These are phyloP conservation scores for Penicillium macrosclerotiorum DNA, from an alignment of 495 filamentous ascomycete species.

Conservation along the genomic window DNA sequence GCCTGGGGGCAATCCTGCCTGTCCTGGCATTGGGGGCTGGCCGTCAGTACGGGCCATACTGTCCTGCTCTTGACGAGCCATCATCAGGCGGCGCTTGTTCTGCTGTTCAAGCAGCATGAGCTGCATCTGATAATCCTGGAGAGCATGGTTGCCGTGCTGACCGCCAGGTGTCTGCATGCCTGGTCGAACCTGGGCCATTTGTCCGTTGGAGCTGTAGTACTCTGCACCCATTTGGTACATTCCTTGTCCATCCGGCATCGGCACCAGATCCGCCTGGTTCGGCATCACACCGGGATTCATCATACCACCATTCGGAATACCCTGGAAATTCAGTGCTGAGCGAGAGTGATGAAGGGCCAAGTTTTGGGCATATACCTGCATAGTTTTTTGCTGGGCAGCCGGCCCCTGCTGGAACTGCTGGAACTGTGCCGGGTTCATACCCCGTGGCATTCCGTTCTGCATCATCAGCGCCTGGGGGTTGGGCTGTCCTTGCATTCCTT, in stretches of 20 bases:
- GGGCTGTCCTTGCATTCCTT: constrained; percentile 71
- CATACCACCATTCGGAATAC: constrained; percentile 66
- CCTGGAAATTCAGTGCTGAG: constrained; percentile 61
- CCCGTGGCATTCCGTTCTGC: constrained; percentile 70
- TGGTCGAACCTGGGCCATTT: constrained; percentile 55
- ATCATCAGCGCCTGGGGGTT: constrained; percentile 64
- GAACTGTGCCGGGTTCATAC: constrained; percentile 75
- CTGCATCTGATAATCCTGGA: constrained; percentile 99
- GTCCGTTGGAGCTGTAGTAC: constrained; percentile 64
- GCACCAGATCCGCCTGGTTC: constrained; percentile 79
- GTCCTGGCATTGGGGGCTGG: constrained; percentile 57
- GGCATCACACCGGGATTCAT: constrained; percentile 56
- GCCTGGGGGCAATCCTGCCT: constrained; percentile 55
- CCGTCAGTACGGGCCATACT: constrained; percentile 62
- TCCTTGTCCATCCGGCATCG: constrained; percentile 62
- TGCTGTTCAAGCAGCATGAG: constrained; percentile 98
- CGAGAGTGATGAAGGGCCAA: constrained; percentile 73
- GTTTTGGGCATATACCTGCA: constrained; percentile 82
- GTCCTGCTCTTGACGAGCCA: constrained; percentile 96
- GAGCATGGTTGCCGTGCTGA: constrained; percentile 78
- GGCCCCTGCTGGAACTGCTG: constrained; percentile 64
- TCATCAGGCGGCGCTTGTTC: constrained; percentile 94
- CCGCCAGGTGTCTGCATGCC: constrained; percentile 52
- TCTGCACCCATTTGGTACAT: constrained; percentile 54
- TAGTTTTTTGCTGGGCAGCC: constrained; percentile 71